Evolutionary conservation across 352 stramenopile genomes (phyloP).

Genomic region (Phytophthora crassamura): DNA sequence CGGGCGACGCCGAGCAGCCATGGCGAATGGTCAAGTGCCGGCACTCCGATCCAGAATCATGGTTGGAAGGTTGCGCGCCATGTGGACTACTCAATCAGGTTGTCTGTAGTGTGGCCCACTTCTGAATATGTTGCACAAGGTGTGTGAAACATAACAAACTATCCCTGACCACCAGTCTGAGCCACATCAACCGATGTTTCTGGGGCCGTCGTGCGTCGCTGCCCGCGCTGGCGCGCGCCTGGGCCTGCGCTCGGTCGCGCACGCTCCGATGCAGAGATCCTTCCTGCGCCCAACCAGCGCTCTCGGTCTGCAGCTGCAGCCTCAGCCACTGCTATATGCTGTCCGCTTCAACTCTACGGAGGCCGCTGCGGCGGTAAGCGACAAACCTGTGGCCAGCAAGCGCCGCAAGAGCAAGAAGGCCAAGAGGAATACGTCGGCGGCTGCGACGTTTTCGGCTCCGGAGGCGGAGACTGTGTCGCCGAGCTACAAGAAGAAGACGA

Average conservation of each 20-base stretch:
- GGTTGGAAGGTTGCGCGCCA: too few species aligned
- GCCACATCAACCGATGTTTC: slow-evolving; percentile 21
- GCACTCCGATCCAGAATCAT: too few species aligned
- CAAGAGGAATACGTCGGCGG: slow-evolving; percentile 35
- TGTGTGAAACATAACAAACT: too few species aligned
- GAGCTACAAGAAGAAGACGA: slow-evolving; percentile 18
- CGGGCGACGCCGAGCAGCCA: slow-evolving; percentile 22
- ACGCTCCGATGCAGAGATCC: slow-evolving; percentile 2
- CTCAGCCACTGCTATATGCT: not conserved
- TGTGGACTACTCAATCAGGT: too few species aligned
- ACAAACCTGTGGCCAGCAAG: slow-evolving; percentile 40
- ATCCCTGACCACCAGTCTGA: too few species aligned
- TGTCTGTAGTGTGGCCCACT: too few species aligned
- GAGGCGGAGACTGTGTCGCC: slow-evolving; percentile 8
- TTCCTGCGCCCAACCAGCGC: not conserved
- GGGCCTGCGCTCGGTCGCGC: not conserved
- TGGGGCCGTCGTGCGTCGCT: slow-evolving; percentile 16
- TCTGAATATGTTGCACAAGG: too few species aligned
- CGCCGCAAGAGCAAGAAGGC: slow-evolving; percentile 35
- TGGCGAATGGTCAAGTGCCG: slow-evolving; percentile 4
- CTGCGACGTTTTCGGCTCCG: slow-evolving; percentile 1
- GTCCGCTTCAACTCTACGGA: slow-evolving; percentile 20
- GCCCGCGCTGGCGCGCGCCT: slow-evolving; percentile 25
- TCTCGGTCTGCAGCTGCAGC: not conserved
- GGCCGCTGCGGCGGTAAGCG: slow-evolving; percentile 1